Evolutionary conservation across 2,329 filamentous ascomycete genomes (phyloP), one percentile per base, ranked within the genome.

Genomic region (Ophiobolus disseminans): DNA sequence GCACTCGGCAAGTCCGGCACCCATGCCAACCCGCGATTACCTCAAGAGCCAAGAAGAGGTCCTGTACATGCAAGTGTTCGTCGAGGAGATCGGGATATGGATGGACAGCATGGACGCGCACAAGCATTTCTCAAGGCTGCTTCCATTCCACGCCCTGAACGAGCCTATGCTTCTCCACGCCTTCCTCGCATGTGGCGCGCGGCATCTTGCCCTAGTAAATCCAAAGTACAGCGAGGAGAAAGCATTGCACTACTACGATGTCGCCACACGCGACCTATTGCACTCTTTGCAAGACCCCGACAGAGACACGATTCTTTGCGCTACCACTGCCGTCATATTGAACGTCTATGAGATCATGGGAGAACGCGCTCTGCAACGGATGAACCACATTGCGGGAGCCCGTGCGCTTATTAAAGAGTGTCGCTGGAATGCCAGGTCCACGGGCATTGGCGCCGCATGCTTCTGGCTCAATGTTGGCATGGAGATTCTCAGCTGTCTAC

Each of bases 331-430:
- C 2, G 87, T 96, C 11, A 87, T 96, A 6, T 81, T 97, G 23
- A 93, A 96, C 61, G 89, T 96, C 3, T 97, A 95, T 73, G 91
- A 97, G 72, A 87, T 92, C 61, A 96, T 97, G 90, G 91, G 86
- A 39, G 89, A 93, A 66, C 85, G 85, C 58, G 86, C 88, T 4
- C 78, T 87, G 28, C 85, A 91, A 61, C 82, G 88, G n/a, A 93
- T 94, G 87, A 92, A 89, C 60, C 92, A 96, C 65, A 92, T 93
- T 58, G 87, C 89, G 0, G 91, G 91, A 4, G 90, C 91, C 8
- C 83, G 91, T 43, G 90, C 90, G 1, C 78, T 96, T 40, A 92
- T 97, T 63, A 90, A 91, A 53, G 91, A 96, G 67, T 96, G 91
- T 63, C 85, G 86, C 4, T 97, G 93, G 93, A 88, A 90, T 62